Base-by-base conservation (phyloP, 2,329 filamentous ascomycete species). In the Leptographium radiaticola region DNA sequence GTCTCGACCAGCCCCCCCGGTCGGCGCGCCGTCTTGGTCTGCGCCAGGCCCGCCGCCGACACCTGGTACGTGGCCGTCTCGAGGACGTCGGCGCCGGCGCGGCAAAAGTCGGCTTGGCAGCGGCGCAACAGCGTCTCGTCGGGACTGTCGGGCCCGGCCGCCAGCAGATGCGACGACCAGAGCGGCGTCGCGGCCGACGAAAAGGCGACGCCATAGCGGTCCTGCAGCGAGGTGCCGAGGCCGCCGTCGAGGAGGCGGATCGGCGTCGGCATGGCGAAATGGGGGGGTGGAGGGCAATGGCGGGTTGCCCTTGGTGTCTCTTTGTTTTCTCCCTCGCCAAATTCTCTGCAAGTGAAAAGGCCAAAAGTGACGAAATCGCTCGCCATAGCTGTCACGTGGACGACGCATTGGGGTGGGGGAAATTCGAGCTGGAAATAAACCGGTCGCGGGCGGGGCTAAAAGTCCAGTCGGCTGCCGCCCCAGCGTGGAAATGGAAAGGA, bases 41-140 rank as follows among this genome's bases (percentile, higher is more conserved):
- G 68, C 4, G 65, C 64, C 59, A 86, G 84, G 0, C 77, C 81
- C 12, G 76, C 68, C 9, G 73, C 64, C 0, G 78, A 83, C 1
- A 77, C 69, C 62, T 86, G 83, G 63, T 87, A 87, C 0, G 83
- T 87, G 9, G 81, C 82, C 11, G 81, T 86, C 48, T 83, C 71
- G 20, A 86, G 65, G 33, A 87, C 70, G 62, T 86, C 80, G 53
- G 77, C 76, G 39, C 79, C 81, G 2, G 77, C 74, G 9, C 62
- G 56, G 52, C 68, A 71, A 63, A 84, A 84, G 58, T 76, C 75
- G 52, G 63, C 62, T 62, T 84, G 81, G 62, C 78, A 81, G 34
- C 67, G 66, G 15, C 18, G 38, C 55, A 71, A 65, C 10, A 84
- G 72, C 1, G 73, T 79, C 9, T 68, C 59, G 3, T 70, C 73